phyloP scores from a whole-genome alignment of 305 asterid species.

The Ilex paraguariensis region DNA sequence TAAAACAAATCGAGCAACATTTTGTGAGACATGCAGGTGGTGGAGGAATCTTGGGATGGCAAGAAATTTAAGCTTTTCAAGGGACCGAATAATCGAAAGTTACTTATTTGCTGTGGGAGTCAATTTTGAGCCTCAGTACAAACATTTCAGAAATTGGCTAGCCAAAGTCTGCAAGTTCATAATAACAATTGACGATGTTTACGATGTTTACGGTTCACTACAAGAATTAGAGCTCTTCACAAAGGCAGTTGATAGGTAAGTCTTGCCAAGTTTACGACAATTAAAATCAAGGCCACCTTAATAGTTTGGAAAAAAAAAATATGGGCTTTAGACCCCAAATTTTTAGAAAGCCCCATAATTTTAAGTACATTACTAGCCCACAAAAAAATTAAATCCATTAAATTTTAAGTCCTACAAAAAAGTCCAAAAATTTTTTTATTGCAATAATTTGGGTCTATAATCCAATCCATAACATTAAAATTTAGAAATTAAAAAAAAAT shows the following conservation, averaged over 20 bases:
- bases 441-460: no score
- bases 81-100: slow-evolving; percentile 61
- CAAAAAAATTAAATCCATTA: no score
- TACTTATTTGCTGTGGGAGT: slow-evolving; percentile 61
- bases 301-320: no score
- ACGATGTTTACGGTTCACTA: slow-evolving; percentile 29
- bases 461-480: no score
- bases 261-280: no score
- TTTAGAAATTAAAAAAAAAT: no score
- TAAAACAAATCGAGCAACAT: background rate
- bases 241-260: slow-evolving; percentile 40
- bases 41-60: slow-evolving; percentile 41
- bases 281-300: no score
- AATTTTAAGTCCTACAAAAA: no score
- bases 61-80: slow-evolving; percentile 40
- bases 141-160: slow-evolving; percentile 48
- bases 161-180: slow-evolving; percentile 44
- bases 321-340: no score
- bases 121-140: slow-evolving; percentile 47
- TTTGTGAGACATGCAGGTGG: slow-evolving; percentile 34
- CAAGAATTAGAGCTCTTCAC: slow-evolving; percentile 48
- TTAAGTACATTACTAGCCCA: no score
- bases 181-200: slow-evolving; percentile 25
- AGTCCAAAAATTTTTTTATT: no score
- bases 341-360: no score